phyloP scores from a whole-genome alignment of 2,329 filamentous ascomycete species.

The Aspergillus sp. region DNA sequence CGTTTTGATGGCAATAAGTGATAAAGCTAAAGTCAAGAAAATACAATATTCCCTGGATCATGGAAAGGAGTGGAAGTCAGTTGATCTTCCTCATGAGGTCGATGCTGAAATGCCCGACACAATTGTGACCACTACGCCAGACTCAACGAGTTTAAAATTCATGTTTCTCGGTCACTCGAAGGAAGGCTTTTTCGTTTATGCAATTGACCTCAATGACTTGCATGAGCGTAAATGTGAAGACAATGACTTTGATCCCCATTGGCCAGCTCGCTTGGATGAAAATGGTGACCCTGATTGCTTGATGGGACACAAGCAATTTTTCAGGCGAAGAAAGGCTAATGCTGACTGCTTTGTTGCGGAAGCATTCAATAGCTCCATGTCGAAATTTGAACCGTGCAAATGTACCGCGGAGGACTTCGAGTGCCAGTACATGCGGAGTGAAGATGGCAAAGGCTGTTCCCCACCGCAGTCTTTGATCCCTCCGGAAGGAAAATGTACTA shows the following conservation, averaged over 20 bases:
- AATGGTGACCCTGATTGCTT: constrained; percentile 81
- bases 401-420: constrained; percentile 87
- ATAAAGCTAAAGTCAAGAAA: constrained; percentile 59
- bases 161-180: constrained; percentile 66
- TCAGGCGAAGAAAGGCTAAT: constrained; percentile 78
- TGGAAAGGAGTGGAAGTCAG: constrained; percentile 76
- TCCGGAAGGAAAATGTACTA: constrained; percentile 73
- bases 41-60: constrained; percentile 84
- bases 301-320: constrained; percentile 94
- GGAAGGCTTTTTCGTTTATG: constrained; percentile 62
- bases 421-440: constrained; percentile 81
- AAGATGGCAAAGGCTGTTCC: constrained; percentile 68
- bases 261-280: constrained; percentile 79
- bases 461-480: constrained; percentile 61
- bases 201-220: constrained; percentile 80
- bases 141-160: constrained; percentile 92
- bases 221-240: constrained; percentile 76
- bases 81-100: constrained; percentile 70
- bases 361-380: constrained; percentile 75
- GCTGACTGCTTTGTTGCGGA: constrained; percentile 86
- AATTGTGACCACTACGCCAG: constrained; percentile 81
- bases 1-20: constrained; percentile 77
- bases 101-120: constrained; percentile 66
- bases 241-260: constrained; percentile 75
- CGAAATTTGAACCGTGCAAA: constrained; percentile 71